phyloP scores from a whole-genome alignment of 225 moss, liverwort and hornwort genomes.

The Pseudisothecium myosuroides region DNA sequence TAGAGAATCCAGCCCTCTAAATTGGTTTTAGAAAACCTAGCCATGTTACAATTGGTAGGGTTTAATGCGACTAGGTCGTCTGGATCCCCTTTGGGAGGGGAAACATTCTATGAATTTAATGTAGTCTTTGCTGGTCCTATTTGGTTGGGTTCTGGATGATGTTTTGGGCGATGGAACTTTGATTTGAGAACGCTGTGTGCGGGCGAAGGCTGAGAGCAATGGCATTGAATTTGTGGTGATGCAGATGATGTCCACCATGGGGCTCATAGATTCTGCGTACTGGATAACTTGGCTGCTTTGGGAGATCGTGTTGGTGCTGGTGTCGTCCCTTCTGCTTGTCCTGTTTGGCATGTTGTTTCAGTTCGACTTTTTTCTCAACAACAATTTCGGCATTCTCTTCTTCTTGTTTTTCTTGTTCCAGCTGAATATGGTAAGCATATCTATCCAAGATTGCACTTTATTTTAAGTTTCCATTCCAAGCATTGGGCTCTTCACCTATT shows the following conservation, averaged over 20 bases:
- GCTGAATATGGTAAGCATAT: conserved; percentile 58
- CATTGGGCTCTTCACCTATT: background rate
- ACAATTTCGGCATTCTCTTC: conserved; percentile 72
- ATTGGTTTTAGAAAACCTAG: background rate
- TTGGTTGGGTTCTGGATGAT: background rate
- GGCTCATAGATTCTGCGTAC: conserved; percentile 82
- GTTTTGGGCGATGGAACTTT: background rate
- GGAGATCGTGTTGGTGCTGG: conserved; percentile 58
- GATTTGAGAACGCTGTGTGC: background rate
- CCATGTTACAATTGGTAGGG: background rate
- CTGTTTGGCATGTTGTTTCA: conserved; percentile 90
- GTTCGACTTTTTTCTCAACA: conserved; percentile 81
- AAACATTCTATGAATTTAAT: background rate
- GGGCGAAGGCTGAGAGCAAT: background rate
- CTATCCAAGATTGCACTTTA: background rate
- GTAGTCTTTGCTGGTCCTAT: background rate
- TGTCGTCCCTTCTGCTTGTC: conserved; percentile 67
- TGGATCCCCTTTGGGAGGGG: background rate
- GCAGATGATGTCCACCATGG: conserved; percentile 93
- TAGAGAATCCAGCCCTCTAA: background rate
- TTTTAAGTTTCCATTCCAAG: background rate
- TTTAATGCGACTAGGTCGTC: background rate
- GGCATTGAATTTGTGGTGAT: background rate
- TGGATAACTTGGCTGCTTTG: conserved; percentile 93
- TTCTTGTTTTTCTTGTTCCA: conserved; percentile 83